Percentiles rank a stretch among this genome's conserved stretches.
phyloP scores from a whole-genome alignment of 1,284 basidiomycete species.

The Tilletia setariae region DNA sequence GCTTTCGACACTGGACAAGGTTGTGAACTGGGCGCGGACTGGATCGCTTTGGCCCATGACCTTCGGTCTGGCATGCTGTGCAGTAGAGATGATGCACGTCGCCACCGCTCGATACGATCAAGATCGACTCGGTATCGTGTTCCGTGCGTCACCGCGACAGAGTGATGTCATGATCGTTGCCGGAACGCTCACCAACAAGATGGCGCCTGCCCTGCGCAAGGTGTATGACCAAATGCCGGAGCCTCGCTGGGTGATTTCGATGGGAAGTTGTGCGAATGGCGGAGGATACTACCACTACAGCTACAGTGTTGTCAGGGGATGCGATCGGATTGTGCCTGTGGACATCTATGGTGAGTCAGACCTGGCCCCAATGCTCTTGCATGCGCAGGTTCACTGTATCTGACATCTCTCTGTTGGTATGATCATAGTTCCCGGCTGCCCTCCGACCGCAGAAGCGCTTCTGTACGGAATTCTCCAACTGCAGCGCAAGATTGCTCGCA shows the following conservation, averaged over 20 bases:
- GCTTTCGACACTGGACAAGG: conserved; percentile 89
- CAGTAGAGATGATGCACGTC: conserved; percentile 88
- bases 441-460: conserved; percentile 81
- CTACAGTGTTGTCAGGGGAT: conserved; percentile 98
- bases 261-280: conserved; percentile 99
- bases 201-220: conserved; percentile 69
- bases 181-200: conserved; percentile 98
- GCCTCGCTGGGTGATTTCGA: conserved; percentile 85
- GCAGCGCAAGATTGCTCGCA: conserved; percentile 92
- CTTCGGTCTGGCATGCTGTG: conserved; percentile 95
- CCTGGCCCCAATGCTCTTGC: neutral
- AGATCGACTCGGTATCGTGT: conserved; percentile 93
- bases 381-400: neutral
- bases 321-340: conserved; percentile 96
- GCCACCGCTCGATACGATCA: conserved; percentile 98
- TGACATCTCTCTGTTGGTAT: conserved; percentile 54
- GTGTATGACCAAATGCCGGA: conserved; percentile 54
- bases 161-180: conserved; percentile 99
- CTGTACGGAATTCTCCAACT: conserved; percentile 69
- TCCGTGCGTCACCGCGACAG: conserved; percentile 96
- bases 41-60: conserved; percentile 99
- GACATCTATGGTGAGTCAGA: conserved; percentile 64
- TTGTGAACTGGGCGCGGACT: conserved; percentile 96
- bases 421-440: conserved; percentile 84
- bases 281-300: conserved; percentile 99